A percentile compares a stretch with the other conserved stretches of the same genome.
Conservation (phyloP, 2,329 filamentous ascomycete genomes). For the Cercospora sp. region DNA sequence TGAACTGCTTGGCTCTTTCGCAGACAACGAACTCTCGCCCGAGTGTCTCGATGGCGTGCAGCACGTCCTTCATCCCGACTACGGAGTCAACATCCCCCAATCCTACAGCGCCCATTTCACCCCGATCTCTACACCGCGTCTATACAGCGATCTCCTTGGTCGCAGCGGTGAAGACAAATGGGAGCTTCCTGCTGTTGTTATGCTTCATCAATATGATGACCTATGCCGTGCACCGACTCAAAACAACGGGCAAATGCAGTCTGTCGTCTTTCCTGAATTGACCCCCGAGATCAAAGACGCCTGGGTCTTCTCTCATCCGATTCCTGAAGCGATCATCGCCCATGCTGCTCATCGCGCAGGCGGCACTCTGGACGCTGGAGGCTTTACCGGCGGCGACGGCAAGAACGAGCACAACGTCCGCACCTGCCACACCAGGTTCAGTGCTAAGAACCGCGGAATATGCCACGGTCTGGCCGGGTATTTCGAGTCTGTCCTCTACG, state of each 20-base stretch:
- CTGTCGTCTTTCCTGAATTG: slow-evolving; percentile 19
- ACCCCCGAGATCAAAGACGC: slow-evolving; percentile 65
- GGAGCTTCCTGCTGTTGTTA: slow-evolving; percentile 92
- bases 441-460: slow-evolving; percentile 74
- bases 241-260: background rate
- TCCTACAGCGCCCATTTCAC: slow-evolving; percentile 92
- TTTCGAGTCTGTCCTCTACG: slow-evolving; percentile 94
- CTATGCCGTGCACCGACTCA: slow-evolving; percentile 54
- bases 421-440: slow-evolving; percentile 76
- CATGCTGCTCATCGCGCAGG: slow-evolving; percentile 59
- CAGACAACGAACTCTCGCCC: slow-evolving; percentile 93
- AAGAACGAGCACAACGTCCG: slow-evolving; percentile 90
- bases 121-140: slow-evolving; percentile 84
- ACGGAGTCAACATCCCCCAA: slow-evolving; percentile 90
- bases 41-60: slow-evolving; percentile 97
- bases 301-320: slow-evolving; percentile 79
- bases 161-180: slow-evolving; percentile 67
- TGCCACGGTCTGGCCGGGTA: slow-evolving; percentile 92
- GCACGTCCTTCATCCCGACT: slow-evolving; percentile 73
- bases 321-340: slow-evolving; percentile 61
- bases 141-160: slow-evolving; percentile 76
- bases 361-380: slow-evolving; percentile 68
- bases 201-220: slow-evolving; percentile 86
- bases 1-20: slow-evolving; percentile 91
- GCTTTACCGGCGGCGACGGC: slow-evolving; percentile 72